Evolutionary conservation across 345 rosid species (phyloP).

Genomic region (Ceriops zippeliana): DNA sequence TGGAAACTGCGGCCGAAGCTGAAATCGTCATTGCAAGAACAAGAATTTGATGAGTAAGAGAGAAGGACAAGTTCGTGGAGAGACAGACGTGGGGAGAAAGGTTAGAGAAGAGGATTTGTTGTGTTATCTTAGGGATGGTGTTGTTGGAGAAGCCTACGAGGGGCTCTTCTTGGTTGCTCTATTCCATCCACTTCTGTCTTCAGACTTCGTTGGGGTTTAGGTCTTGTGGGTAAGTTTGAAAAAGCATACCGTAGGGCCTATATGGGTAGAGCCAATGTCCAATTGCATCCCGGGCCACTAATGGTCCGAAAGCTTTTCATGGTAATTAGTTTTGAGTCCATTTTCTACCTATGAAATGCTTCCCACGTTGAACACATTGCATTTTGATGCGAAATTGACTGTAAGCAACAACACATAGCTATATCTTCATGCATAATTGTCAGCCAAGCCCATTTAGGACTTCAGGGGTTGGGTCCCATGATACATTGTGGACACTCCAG

Average conservation of each 20-base stretch:
- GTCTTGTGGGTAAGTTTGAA: not conserved
- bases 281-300: too few relatives aligned
- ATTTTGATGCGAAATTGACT: too few relatives aligned
- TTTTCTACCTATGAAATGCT: too few relatives aligned
- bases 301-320: too few relatives aligned
- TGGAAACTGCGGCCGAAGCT: constrained; percentile 39
- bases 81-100: constrained; percentile 2
- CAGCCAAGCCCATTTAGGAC: too few relatives aligned
- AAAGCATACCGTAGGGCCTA: too few relatives aligned
- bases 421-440: too few relatives aligned
- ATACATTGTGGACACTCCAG: not conserved
- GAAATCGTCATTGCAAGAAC: constrained; percentile 52
- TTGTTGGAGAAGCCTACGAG: constrained; percentile 11
- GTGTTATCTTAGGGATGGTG: constrained; percentile 20
- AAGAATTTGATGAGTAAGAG: not conserved
- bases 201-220: not conserved
- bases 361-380: too few relatives aligned
- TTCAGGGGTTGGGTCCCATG: not conserved
- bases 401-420: too few relatives aligned
- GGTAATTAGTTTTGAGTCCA: too few relatives aligned
- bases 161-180: constrained; percentile 28
- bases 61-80: not conserved
- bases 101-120: constrained; percentile 19
- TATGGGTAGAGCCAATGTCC: too few relatives aligned
- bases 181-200: constrained; percentile 13